phyloP scores from a whole-genome alignment of 2,329 filamentous ascomycete species.

The Fusarium anthophilum region DNA sequence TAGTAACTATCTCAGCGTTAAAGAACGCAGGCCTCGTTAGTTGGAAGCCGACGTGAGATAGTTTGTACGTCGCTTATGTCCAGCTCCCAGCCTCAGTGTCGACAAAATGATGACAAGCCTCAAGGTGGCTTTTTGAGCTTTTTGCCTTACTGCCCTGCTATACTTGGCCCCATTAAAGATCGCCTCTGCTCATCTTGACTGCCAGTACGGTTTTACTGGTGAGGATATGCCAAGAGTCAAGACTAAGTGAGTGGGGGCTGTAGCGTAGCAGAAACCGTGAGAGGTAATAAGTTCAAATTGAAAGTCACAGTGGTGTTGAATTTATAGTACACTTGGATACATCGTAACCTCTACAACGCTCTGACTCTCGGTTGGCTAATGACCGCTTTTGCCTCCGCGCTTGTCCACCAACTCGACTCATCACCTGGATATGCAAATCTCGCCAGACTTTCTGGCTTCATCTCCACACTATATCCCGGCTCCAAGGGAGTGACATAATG shows the following conservation, averaged over 20 bases:
- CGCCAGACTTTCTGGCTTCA: slow-evolving; percentile 89
- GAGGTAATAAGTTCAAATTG: rapidly evolving
- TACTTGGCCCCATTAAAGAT: rapidly evolving
- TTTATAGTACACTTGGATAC: neutral
- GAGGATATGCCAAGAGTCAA: neutral
- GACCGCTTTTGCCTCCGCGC: slow-evolving; percentile 67
- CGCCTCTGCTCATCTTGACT: rapidly evolving
- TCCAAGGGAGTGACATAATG: slow-evolving; percentile 87
- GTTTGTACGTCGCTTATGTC: neutral
- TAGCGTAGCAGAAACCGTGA: neutral
- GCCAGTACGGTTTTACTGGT: rapidly evolving
- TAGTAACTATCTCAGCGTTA: neutral
- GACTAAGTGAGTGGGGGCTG: too few relatives aligned
- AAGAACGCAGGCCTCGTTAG: neutral
- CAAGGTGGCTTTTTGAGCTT: too few relatives aligned
- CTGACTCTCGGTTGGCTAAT: neutral
- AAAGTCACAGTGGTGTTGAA: neutral
- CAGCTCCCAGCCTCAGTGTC: neutral
- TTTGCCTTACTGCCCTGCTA: neutral
- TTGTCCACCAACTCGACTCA: slow-evolving; percentile 85
- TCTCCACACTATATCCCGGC: slow-evolving; percentile 90
- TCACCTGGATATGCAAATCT: slow-evolving; percentile 78
- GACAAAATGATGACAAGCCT: neutral
- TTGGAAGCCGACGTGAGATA: neutral
- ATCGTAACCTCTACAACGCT: neutral